Evolutionary conservation across 192 early-diverging fungal species (phyloP).

Genomic region (Spizellomyces punctatus): DNA sequence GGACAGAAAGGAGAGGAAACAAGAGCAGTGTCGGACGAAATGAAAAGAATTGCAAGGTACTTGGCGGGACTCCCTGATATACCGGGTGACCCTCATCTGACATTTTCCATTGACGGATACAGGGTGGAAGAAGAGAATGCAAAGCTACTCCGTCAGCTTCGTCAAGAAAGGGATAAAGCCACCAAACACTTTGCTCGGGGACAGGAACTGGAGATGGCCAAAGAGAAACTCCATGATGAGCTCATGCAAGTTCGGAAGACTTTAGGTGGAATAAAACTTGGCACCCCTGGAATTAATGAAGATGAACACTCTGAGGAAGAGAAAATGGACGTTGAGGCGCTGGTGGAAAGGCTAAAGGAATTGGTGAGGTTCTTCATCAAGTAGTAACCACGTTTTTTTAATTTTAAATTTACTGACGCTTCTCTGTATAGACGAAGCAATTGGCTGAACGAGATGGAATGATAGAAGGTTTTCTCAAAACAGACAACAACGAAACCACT

Average conservation of each 20-base stretch:
- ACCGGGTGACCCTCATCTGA: background rate
- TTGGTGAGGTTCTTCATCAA: constrained; percentile 2
- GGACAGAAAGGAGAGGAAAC: constrained; percentile 17
- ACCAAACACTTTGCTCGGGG: constrained; percentile 6
- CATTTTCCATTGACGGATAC: background rate
- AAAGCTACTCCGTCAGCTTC: constrained; percentile 35
- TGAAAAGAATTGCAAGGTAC: constrained; percentile 23
- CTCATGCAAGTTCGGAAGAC: constrained; percentile 16
- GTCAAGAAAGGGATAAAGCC: constrained; percentile 33
- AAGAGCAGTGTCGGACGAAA: constrained; percentile 16
- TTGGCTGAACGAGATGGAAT: constrained; percentile 35
- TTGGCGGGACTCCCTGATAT: background rate
- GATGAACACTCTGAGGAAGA: background rate
- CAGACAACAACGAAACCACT: constrained; percentile 22
- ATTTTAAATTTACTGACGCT: no score
- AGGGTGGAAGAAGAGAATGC: constrained; percentile 45
- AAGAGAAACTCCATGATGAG: constrained; percentile 31
- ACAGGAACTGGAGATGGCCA: constrained; percentile 30
- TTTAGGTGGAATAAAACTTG: constrained; percentile 6
- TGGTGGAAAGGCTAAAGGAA: constrained; percentile 22
- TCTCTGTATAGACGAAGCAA: background rate
- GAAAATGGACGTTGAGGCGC: background rate
- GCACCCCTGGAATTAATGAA: background rate
- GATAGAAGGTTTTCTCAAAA: constrained; percentile 34
- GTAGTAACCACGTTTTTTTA: constrained; percentile 1